These are phyloP conservation scores for Cadophora sp. DNA, from an alignment of 2,329 filamentous ascomycete genomes.

Conservation along the genomic window DNA sequence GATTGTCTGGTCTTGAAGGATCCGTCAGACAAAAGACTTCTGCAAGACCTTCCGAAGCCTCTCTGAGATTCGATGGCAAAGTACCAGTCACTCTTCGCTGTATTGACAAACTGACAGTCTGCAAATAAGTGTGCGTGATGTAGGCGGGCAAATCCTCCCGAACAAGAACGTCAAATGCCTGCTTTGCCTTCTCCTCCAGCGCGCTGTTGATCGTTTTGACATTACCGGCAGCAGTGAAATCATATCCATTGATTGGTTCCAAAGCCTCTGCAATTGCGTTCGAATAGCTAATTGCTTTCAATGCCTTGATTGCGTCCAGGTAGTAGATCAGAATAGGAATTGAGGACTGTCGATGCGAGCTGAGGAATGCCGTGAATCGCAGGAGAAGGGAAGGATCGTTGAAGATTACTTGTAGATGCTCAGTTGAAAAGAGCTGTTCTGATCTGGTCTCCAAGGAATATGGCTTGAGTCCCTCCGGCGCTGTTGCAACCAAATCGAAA, in stretches of 20 bases:
- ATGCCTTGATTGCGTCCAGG: conserved; percentile 72
- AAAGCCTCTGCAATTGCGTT: conserved; percentile 71
- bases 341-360: conserved; percentile 63
- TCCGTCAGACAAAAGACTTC: conserved; percentile 82
- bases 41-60: conserved; percentile 76
- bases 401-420: conserved; percentile 71
- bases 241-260: conserved; percentile 59
- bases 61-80: conserved; percentile 66
- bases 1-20: conserved; percentile 74
- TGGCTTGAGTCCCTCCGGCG: conserved; percentile 43
- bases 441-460: conserved; percentile 69
- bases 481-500: conserved; percentile 58
- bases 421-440: conserved; percentile 68
- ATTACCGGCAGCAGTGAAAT: conserved; percentile 59
- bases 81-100: conserved; percentile 71
- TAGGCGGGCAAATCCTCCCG: conserved; percentile 75
- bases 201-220: conserved; percentile 61
- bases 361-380: conserved; percentile 72
- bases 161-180: conserved; percentile 69
- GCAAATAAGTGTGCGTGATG: conserved; percentile 71
- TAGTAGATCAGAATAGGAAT: conserved; percentile 74
- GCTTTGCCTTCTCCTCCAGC: conserved; percentile 67
- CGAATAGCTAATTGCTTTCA: conserved; percentile 73
- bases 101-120: conserved; percentile 73
- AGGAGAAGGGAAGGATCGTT: conserved; percentile 66